Percentiles rank a stretch among this genome's conserved stretches.
Conservation (phyloP, 257 asterid species). For the Scutellaria barbata region DNA sequence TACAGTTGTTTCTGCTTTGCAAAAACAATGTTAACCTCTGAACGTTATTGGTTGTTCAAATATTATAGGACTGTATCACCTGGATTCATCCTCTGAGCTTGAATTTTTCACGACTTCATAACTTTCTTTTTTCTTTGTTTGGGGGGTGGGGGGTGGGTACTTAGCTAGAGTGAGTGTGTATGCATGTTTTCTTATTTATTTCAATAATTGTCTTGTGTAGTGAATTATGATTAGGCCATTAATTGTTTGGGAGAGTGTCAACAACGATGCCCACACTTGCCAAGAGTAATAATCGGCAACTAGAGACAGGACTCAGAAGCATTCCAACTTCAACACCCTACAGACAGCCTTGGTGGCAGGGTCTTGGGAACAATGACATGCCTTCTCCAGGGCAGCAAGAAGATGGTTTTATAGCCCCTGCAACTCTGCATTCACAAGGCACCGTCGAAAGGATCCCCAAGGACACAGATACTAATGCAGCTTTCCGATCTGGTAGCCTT, state of each 20-base stretch:
- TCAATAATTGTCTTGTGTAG: constrained; percentile 31
- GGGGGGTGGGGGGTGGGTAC: constrained; percentile 4
- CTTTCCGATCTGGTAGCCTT: constrained; percentile 54
- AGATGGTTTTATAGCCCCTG: constrained; percentile 40
- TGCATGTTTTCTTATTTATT: neutral
- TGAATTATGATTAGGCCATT: constrained; percentile 40
- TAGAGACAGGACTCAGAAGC: constrained; percentile 51
- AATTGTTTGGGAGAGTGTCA: constrained; percentile 39
- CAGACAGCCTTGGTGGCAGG: constrained; percentile 79
- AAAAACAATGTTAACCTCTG: constrained; percentile 7
- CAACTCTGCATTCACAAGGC: constrained; percentile 39
- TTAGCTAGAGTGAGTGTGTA: neutral
- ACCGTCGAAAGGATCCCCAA: constrained; percentile 43
- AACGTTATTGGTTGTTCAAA: neutral
- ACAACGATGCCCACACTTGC: constrained; percentile 72
- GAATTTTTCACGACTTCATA: too few species aligned
- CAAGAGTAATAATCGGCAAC: constrained; percentile 49
- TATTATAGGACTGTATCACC: neutral
- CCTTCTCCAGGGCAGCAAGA: constrained; percentile 47
- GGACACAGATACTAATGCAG: constrained; percentile 42
- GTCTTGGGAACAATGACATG: constrained; percentile 56
- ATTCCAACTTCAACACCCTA: constrained; percentile 48
- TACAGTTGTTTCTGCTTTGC: constrained; percentile 11
- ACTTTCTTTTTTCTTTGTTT: too few species aligned
- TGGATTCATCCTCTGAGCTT: too few species aligned